phyloP scores from a whole-genome alignment of 305 asterid species.

The Fraxinus floribunda region DNA sequence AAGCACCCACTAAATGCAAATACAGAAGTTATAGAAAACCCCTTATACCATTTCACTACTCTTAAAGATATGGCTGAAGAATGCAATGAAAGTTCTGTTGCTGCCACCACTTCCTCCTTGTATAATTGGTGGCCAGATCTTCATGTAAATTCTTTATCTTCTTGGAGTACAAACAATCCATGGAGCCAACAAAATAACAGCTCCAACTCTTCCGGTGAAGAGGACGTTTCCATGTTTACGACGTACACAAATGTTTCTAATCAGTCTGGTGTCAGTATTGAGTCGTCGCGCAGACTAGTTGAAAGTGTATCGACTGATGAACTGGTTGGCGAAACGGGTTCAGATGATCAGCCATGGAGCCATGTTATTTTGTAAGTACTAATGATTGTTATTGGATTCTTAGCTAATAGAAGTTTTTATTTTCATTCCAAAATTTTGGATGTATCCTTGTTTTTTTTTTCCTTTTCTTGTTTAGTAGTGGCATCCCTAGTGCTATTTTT shows the following conservation, averaged over 20 bases:
- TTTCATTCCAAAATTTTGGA: background rate
- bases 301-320: constrained; percentile 18
- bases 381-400: background rate
- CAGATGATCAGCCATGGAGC: background rate
- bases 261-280: constrained; percentile 24
- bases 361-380: background rate
- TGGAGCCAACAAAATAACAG: constrained; percentile 7
- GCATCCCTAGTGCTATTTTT: background rate
- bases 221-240: constrained; percentile 30
- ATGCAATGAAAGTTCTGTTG: constrained; percentile 18
- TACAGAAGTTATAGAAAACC: background rate
- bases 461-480: background rate
- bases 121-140: constrained; percentile 36
- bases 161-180: constrained; percentile 23
- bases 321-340: constrained; percentile 14
- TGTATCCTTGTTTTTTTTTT: background rate
- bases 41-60: background rate
- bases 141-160: constrained; percentile 28
- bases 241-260: constrained; percentile 13
- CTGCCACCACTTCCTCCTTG: constrained; percentile 15
- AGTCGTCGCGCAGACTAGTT: constrained; percentile 23
- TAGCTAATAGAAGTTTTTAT: background rate
- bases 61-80: constrained; percentile 28
- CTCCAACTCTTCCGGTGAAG: constrained; percentile 30
- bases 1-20: background rate